phyloP scores from a whole-genome alignment of 164 flowering plant genomes.

The Cinnamomum micranthum region DNA sequence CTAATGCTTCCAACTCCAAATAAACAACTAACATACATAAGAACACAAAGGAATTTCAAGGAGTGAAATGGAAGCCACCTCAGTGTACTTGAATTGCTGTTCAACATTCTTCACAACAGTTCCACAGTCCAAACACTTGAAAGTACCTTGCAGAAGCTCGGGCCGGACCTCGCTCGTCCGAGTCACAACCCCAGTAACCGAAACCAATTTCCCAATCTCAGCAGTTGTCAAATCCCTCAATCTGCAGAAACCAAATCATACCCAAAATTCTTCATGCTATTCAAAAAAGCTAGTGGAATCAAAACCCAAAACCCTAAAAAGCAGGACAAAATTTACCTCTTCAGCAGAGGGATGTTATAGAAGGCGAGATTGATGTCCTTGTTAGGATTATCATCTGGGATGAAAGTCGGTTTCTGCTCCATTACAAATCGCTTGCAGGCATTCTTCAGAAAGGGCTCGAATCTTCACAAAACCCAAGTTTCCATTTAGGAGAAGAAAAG shows the following conservation, averaged over 20 bases:
- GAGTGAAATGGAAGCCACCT: constrained; percentile 38
- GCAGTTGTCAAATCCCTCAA: constrained; percentile 75
- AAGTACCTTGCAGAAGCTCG: constrained; percentile 89
- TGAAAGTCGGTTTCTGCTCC: constrained; percentile 70
- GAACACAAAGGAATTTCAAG: background rate
- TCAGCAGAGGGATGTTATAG: constrained; percentile 70
- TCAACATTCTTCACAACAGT: constrained; percentile 74
- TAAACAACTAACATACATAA: background rate
- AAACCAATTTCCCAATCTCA: constrained; percentile 72
- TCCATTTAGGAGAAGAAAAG: background rate
- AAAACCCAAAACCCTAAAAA: background rate
- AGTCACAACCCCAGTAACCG: constrained; percentile 90
- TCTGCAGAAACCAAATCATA: constrained; percentile 25
- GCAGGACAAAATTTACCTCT: constrained; percentile 35
- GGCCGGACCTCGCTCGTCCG: constrained; percentile 99
- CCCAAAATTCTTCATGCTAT: background rate
- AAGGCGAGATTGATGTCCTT: constrained; percentile 89
- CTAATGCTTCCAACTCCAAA: background rate
- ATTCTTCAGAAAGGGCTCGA: constrained; percentile 78
- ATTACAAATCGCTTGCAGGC: constrained; percentile 91
- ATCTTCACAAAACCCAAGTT: constrained; percentile 28
- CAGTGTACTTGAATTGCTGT: constrained; percentile 94
- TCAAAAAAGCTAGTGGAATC: background rate
- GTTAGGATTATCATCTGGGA: constrained; percentile 78
- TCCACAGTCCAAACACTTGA: constrained; percentile 91